Conservation (phyloP, 2,329 filamentous ascomycete species). For the Salinomyces thailandicus region DNA sequence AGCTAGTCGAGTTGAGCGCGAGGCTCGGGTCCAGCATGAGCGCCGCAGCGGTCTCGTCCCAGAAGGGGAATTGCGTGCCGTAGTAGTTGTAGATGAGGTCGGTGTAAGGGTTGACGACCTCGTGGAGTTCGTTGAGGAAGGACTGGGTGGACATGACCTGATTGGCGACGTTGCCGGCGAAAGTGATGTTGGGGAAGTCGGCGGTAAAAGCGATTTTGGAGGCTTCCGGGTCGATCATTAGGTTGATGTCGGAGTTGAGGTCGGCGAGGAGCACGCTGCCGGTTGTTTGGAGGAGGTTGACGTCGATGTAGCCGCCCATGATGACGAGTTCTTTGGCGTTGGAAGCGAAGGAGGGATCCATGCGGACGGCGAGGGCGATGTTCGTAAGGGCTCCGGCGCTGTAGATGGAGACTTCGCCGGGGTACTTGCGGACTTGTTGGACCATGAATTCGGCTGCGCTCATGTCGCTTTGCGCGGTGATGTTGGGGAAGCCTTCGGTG, state of each 20-base stretch:
- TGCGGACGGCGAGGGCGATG: slow-evolving; percentile 37
- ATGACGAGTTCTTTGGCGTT: slow-evolving; percentile 38
- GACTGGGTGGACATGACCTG: slow-evolving; percentile 33
- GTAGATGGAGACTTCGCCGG: slow-evolving; percentile 41
- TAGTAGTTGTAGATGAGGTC: slow-evolving; percentile 31
- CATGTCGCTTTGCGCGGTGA: slow-evolving; percentile 27
- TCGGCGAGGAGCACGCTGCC: slow-evolving; percentile 18
- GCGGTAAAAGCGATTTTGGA: slow-evolving; percentile 41
- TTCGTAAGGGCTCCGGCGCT: slow-evolving; percentile 40
- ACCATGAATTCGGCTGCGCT: slow-evolving; percentile 40
- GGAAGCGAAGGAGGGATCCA: slow-evolving; percentile 38
- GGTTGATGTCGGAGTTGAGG: slow-evolving; percentile 34
- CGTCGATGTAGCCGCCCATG: slow-evolving; percentile 43
- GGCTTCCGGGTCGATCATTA: slow-evolving; percentile 43
- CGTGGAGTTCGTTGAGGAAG: slow-evolving; percentile 30
- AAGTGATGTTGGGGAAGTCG: slow-evolving; percentile 34
- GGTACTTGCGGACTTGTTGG: slow-evolving; percentile 36
- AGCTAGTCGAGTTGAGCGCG: slow-evolving; percentile 29
- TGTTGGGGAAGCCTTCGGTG: slow-evolving; percentile 38
- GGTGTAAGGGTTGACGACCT: slow-evolving; percentile 31
- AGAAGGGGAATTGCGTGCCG: slow-evolving; percentile 33
- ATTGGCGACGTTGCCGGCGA: slow-evolving; percentile 40
- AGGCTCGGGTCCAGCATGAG: slow-evolving; percentile 32
- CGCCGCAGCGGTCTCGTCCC: slow-evolving; percentile 38
- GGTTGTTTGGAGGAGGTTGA: slow-evolving; percentile 22